Conservation (phyloP, 345 rosid species). For the Passiflora organensis region DNA sequence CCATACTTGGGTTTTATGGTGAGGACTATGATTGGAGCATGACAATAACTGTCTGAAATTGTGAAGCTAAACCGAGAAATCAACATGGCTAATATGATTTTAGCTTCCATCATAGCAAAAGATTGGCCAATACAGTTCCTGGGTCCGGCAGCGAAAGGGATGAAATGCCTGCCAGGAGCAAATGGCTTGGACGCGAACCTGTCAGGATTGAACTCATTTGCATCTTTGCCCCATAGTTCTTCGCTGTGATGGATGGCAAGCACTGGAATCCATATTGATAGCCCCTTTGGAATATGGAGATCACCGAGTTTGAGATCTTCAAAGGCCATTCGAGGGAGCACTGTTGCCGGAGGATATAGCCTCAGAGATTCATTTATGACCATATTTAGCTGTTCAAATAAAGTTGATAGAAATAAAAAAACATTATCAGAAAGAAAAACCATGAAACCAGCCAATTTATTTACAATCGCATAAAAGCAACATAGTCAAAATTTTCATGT, state of each 20-base stretch:
- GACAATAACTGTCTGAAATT: conserved; percentile 54
- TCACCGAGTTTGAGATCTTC: conserved; percentile 80
- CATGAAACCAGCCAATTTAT: no score
- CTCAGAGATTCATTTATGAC: conserved; percentile 85
- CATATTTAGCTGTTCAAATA: conserved; percentile 56
- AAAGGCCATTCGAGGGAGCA: conserved; percentile 89
- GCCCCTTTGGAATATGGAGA: conserved; percentile 74
- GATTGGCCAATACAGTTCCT: conserved; percentile 72
- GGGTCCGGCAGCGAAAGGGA: conserved; percentile 81
- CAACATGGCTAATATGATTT: conserved; percentile 61
- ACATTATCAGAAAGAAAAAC: no score
- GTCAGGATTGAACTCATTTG: conserved; percentile 74
- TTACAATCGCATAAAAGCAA: no score
- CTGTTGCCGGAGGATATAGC: conserved; percentile 85
- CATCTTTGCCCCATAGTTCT: conserved; percentile 90
- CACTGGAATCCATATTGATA: conserved; percentile 91
- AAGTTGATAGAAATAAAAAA: no score
- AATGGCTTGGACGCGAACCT: conserved; percentile 50
- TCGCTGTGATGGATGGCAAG: conserved; percentile 84
- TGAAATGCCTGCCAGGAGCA: conserved; percentile 51
- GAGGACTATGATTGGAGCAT: conserved; percentile 67
- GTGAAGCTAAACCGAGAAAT: conserved; percentile 52
- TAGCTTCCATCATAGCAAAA: conserved; percentile 85
- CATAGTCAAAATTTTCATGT: no score
- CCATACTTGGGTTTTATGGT: conserved; percentile 77